phyloP scores from a whole-genome alignment of 2,329 filamentous ascomycete species.

The Fusarium nanum region DNA sequence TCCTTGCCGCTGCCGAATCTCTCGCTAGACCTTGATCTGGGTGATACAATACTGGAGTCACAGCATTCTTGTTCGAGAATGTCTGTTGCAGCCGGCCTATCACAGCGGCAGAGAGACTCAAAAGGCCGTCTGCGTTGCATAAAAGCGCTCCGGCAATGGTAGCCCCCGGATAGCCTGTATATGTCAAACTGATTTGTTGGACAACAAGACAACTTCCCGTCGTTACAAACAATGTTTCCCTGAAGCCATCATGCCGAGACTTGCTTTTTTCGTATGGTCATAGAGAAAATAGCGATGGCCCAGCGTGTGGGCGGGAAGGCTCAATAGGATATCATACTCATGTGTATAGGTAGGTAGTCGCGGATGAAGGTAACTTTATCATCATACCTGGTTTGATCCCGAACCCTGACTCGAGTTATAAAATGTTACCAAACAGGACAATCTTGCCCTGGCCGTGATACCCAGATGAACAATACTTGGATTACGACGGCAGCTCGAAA shows the following conservation, averaged over 20 bases:
- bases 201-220: conserved; percentile 12
- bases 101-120: conserved; percentile 16
- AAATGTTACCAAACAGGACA: neutral
- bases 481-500: conserved; percentile 14
- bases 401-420: neutral
- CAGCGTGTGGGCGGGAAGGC: neutral
- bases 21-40: conserved; percentile 32
- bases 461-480: conserved; percentile 1
- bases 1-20: conserved; percentile 25
- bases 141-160: conserved; percentile 18
- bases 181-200: conserved; percentile 13
- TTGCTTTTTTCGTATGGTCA: neutral
- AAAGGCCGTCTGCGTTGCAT: conserved; percentile 39
- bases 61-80: conserved; percentile 30
- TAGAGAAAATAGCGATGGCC: neutral
- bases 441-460: conserved; percentile 16
- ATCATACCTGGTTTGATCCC: neutral
- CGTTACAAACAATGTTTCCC: neutral
- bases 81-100: conserved; percentile 17
- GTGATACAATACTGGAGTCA: conserved; percentile 31
- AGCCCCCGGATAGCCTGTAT: conserved; percentile 23
- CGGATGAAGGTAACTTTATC: neutral
- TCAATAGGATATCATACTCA: neutral
- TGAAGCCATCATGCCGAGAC: neutral
- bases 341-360: neutral